These are phyloP conservation scores for Yamadazyma dushanensis DNA, from an alignment of 1,139 yeast species.

Conservation along the genomic window DNA sequence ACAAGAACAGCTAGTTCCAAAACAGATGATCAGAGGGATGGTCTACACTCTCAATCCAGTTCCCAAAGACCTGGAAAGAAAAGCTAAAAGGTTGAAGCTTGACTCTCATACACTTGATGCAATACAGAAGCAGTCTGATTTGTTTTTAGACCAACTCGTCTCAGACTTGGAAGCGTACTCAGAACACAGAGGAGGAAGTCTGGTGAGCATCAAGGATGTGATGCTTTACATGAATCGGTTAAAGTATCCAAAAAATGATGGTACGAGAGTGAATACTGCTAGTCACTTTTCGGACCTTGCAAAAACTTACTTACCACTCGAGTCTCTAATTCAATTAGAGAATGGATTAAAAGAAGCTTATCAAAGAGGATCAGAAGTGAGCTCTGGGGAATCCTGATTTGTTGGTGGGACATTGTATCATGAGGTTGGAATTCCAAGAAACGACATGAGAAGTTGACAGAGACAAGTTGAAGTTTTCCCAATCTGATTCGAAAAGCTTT, in stretches of 20 bases:
- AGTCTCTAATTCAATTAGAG: slow-evolving; percentile 34
- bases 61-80: not conserved
- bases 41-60: slow-evolving; percentile 8
- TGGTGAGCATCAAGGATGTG: slow-evolving; percentile 36
- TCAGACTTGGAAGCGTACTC: slow-evolving; percentile 38
- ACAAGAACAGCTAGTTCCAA: not conserved
- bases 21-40: slow-evolving; percentile 12
- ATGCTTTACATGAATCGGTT: slow-evolving; percentile 35
- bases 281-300: slow-evolving; percentile 34
- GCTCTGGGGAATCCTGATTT: too few species aligned
- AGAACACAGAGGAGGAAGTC: slow-evolving; percentile 27
- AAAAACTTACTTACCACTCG: slow-evolving; percentile 37
- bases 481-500: too few species aligned
- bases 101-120: slow-evolving; percentile 12
- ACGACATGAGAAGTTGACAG: too few species aligned
- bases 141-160: slow-evolving; percentile 34
- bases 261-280: slow-evolving; percentile 19
- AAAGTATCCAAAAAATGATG: slow-evolving; percentile 24
- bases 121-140: slow-evolving; percentile 24
- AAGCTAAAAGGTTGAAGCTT: slow-evolving; percentile 7
- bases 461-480: too few species aligned
- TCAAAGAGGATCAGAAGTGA: too few species aligned
- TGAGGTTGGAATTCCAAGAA: too few species aligned
- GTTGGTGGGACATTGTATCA: too few species aligned
- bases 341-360: slow-evolving; percentile 23